phyloP scores from a whole-genome alignment of 441 rosid genomes.

The Manihot esculenta region DNA sequence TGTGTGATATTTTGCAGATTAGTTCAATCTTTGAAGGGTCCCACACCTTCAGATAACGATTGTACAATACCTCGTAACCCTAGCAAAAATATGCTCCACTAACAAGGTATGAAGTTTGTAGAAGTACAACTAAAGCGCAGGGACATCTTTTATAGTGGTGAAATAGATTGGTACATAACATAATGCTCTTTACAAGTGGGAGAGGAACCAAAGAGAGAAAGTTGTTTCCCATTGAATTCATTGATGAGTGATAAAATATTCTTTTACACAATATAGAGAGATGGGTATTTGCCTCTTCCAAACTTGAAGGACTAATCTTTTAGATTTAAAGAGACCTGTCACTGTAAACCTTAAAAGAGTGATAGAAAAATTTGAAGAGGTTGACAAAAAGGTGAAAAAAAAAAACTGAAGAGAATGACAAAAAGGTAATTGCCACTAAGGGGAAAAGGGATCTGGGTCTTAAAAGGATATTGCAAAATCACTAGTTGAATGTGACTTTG shows the following conservation, averaged over 20 bases:
- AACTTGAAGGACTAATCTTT: slow-evolving; percentile 3
- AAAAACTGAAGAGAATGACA: not conserved
- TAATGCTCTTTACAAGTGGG: slow-evolving; percentile 17
- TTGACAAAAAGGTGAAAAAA: not conserved
- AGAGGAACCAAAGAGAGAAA: slow-evolving; percentile 5
- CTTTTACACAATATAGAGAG: not conserved
- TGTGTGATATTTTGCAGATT: not conserved
- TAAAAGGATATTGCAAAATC: not conserved
- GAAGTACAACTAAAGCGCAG: not conserved
- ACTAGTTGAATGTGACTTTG: not conserved
- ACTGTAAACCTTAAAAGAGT: slow-evolving; percentile 6
- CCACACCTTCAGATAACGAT: not conserved
- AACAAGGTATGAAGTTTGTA: not conserved
- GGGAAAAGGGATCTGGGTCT: slow-evolving; percentile 4
- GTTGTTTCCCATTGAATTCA: not conserved
- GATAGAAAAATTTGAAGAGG: not conserved
- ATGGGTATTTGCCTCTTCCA: slow-evolving; percentile 16
- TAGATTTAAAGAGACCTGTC: slow-evolving; percentile 5
- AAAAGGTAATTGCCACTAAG: not conserved
- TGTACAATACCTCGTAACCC: slow-evolving; percentile 20
- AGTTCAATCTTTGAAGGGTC: not conserved
- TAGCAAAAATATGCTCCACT: slow-evolving; percentile 10
- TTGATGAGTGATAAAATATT: not conserved
- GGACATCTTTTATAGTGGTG: not conserved
- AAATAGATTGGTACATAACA: not conserved